Conservation (phyloP, 2,329 filamentous ascomycete species). For the Colletotrichum phormii region DNA sequence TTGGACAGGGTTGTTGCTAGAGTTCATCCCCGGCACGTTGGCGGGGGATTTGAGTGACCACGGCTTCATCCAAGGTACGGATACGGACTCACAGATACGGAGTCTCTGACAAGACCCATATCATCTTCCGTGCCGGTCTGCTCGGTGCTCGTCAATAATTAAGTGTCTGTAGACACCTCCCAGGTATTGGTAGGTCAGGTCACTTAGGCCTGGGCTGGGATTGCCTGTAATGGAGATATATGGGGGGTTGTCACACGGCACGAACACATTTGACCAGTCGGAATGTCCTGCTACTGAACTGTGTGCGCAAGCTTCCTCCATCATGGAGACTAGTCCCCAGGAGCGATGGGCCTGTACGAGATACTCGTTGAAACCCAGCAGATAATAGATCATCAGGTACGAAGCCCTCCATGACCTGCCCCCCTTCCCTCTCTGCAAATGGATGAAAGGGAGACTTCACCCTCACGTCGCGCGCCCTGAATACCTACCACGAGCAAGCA, state of each 20-base stretch:
- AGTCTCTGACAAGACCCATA: slow-evolving; percentile 1
- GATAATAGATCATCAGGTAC: not conserved
- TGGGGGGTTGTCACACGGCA: not conserved
- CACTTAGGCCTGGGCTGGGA: not conserved
- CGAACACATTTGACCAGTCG: not conserved
- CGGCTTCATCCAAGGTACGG: slow-evolving; percentile 1
- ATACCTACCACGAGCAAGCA: not conserved
- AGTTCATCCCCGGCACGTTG: not conserved
- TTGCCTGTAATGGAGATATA: not conserved
- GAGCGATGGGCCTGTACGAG: not conserved
- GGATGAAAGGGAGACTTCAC: not conserved
- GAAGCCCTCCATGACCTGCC: not conserved
- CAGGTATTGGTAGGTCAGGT: not conserved
- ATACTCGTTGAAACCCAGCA: not conserved
- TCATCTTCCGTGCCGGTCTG: not conserved
- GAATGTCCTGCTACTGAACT: not conserved
- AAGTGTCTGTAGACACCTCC: not conserved
- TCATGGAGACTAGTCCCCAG: not conserved
- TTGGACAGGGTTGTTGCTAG: not conserved
- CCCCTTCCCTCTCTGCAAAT: not conserved
- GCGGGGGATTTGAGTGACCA: not conserved
- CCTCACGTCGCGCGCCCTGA: not conserved
- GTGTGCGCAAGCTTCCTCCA: not conserved
- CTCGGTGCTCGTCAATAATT: not conserved
- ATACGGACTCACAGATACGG: not conserved